Conservation (phyloP, 495 filamentous ascomycete genomes). For the Neurospora terricola region DNA sequence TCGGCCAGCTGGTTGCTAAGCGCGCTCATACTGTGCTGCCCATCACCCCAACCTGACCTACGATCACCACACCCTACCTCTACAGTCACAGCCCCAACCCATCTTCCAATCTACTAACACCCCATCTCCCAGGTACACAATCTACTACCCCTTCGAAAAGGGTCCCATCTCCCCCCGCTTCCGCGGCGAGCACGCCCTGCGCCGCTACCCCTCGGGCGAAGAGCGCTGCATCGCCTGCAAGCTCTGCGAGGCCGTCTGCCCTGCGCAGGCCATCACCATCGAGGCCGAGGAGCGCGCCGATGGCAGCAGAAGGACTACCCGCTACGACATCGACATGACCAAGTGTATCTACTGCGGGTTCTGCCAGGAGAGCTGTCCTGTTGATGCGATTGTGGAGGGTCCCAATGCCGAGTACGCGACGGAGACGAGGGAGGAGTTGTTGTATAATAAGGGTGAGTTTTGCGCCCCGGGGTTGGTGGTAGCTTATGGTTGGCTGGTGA, state of each 20-base stretch:
- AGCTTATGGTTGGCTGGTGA: no score
- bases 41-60: no score
- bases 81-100: not conserved
- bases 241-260: conserved; percentile 95
- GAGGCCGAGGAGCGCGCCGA: conserved; percentile 97
- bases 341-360: conserved; percentile 99
- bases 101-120: not conserved
- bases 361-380: conserved; percentile 97
- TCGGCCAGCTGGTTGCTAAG: not conserved
- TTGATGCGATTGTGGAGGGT: conserved; percentile 94
- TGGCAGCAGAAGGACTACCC: conserved; percentile 84
- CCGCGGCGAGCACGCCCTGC: conserved; percentile 91
- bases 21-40: not conserved
- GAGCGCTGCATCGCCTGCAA: conserved; percentile 99
- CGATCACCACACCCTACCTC: not conserved
- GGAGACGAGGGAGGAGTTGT: conserved; percentile 89
- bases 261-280: conserved; percentile 93
- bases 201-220: conserved; percentile 92
- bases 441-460: conserved; percentile 87
- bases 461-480: not conserved
- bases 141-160: conserved; percentile 98
- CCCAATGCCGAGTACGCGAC: conserved; percentile 98
- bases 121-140: conserved; percentile 63
- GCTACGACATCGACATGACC: conserved; percentile 99
- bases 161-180: conserved; percentile 96